Evolutionary conservation across 768 basidiomycete genomes (phyloP).

Genomic region (Boletales sp.): DNA sequence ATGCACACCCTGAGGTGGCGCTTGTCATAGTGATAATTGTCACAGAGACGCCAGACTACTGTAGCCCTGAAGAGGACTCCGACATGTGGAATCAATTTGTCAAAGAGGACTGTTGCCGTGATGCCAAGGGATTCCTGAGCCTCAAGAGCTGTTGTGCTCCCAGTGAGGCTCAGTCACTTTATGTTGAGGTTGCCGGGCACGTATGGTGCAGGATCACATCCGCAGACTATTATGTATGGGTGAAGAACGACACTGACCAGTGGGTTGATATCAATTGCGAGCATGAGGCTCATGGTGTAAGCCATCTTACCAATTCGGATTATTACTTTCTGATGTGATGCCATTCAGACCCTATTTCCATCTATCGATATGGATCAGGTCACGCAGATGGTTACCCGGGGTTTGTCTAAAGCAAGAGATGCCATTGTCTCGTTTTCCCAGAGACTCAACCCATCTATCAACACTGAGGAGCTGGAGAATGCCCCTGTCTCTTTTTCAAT

Average conservation of each 20-base stretch:
- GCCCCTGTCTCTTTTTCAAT: neutral
- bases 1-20: neutral
- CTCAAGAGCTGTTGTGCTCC: neutral
- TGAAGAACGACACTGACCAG: neutral
- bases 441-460: neutral
- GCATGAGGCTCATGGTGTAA: neutral
- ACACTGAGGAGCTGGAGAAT: neutral
- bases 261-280: neutral
- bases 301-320: no score
- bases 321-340: no score
- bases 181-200: neutral
- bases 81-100: neutral
- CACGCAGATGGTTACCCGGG: neutral
- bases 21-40: neutral
- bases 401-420: neutral
- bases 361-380: neutral
- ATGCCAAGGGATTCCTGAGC: neutral
- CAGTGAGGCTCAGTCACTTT: neutral
- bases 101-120: neutral
- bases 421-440: neutral
- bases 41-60: neutral
- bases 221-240: slow-evolving; percentile 3
- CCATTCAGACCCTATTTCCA: neutral
- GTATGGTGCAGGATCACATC: neutral
- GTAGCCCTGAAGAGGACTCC: neutral